Evolutionary conservation across 148 eudicot genomes (phyloP).

Genomic region (Selenicereus undatus): DNA sequence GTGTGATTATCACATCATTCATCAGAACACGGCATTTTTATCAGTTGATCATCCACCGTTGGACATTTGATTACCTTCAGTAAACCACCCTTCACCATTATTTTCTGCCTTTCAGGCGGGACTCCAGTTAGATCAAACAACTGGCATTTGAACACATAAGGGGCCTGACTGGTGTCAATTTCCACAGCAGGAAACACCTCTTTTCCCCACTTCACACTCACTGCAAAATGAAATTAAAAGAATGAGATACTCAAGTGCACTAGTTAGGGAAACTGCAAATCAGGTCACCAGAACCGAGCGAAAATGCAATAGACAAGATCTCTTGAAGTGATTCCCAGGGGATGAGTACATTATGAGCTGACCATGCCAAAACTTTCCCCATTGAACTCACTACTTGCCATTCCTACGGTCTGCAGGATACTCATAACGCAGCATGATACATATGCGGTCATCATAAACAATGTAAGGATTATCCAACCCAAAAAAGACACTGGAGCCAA

Average conservation of each 20-base stretch:
- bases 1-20: neutral
- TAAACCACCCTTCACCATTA: constrained; percentile 96
- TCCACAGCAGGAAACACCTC: constrained; percentile 74
- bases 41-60: neutral
- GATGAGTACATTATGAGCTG: neutral
- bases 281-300: neutral
- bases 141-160: constrained; percentile 88
- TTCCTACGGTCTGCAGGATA: neutral
- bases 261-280: neutral
- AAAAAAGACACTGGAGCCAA: neutral
- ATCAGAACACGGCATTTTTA: neutral
- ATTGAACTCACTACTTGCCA: neutral
- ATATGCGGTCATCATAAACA: neutral
- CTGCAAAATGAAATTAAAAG: constrained; percentile 34
- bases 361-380: neutral
- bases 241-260: neutral
- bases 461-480: neutral
- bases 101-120: constrained; percentile 97
- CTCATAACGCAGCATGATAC: neutral
- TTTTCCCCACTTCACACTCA: constrained; percentile 98
- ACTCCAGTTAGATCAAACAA: constrained; percentile 91
- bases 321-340: neutral
- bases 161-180: constrained; percentile 82
- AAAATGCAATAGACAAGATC: constrained; percentile 1
- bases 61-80: constrained; percentile 58